Evolutionary conservation across 257 asterid species (phyloP).

Genomic region (Solanum dulcamara): DNA sequence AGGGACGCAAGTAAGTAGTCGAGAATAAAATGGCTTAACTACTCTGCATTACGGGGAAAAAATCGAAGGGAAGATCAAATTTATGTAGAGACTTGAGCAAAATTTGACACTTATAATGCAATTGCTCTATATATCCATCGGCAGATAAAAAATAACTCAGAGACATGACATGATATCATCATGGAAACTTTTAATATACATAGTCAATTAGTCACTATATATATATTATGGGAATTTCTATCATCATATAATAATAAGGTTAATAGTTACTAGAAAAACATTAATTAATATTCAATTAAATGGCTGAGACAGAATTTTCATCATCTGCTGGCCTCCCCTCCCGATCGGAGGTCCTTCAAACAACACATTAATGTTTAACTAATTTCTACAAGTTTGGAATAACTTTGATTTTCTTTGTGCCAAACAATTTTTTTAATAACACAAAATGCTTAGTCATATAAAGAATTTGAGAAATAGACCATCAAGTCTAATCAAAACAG

Average conservation of each 20-base stretch:
- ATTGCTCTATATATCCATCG: not conserved
- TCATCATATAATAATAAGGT: not conserved
- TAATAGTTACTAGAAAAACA: not conserved
- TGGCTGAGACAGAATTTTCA: not conserved
- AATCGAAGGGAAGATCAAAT: not conserved
- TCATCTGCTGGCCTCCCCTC: not conserved
- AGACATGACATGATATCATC: not conserved
- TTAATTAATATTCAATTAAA: not conserved
- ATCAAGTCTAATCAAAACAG: not conserved
- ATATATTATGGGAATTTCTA: not conserved
- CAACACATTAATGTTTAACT: not conserved
- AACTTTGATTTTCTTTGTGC: not conserved
- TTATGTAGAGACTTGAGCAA: not conserved
- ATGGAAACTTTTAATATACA: not conserved
- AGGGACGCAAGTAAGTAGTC: not conserved
- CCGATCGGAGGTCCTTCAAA: not conserved
- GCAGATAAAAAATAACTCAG: not conserved
- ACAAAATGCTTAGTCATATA: not conserved
- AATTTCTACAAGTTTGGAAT: not conserved
- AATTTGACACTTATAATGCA: not conserved
- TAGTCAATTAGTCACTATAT: not conserved
- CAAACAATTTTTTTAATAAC: not conserved
- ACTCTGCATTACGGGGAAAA: not conserved
- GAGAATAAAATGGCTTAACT: not conserved
- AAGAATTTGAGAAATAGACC: not conserved